Evolutionary conservation across 345 rosid genomes (phyloP).

Genomic region (Populus pruinosa): DNA sequence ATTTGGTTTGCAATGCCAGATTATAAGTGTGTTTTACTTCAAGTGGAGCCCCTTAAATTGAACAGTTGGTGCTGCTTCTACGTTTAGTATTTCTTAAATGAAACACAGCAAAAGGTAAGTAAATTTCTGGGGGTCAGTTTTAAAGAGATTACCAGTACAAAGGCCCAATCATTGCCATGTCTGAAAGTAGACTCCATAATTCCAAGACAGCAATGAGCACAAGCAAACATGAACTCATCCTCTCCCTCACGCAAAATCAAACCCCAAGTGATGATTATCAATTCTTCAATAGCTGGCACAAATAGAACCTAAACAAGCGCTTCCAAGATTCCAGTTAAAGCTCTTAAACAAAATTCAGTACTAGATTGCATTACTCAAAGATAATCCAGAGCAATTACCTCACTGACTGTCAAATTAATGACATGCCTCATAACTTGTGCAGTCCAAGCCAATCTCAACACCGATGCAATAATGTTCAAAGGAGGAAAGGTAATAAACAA

Average conservation of each 20-base stretch:
- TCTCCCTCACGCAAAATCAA: constrained; percentile 87
- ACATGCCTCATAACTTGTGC: constrained; percentile 90
- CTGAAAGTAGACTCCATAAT: constrained; percentile 73
- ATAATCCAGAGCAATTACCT: constrained; percentile 32
- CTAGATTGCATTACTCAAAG: no score
- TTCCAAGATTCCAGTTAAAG: constrained; percentile 75
- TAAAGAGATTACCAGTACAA: constrained; percentile 67
- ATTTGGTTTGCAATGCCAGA: no score
- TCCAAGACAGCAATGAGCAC: constrained; percentile 86
- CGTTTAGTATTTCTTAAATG: no score
- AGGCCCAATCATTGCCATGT: constrained; percentile 92
- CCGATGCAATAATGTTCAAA: constrained; percentile 47
- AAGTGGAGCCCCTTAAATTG: no score
- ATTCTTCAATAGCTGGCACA: constrained; percentile 80
- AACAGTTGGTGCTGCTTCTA: no score
- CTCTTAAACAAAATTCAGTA: constrained; percentile 54
- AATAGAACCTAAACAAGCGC: constrained; percentile 90
- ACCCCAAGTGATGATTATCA: constrained; percentile 74
- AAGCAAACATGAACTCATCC: constrained; percentile 96
- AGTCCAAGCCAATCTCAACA: constrained; percentile 66
- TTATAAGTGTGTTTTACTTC: no score
- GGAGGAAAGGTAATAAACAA: constrained; percentile 49
- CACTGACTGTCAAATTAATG: constrained; percentile 66
- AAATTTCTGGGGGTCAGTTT: no score
- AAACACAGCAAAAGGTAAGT: no score